Evolutionary conservation across 371 early-diverging fungal genomes (phyloP).

Genomic region (Funneliformis caledonium): DNA sequence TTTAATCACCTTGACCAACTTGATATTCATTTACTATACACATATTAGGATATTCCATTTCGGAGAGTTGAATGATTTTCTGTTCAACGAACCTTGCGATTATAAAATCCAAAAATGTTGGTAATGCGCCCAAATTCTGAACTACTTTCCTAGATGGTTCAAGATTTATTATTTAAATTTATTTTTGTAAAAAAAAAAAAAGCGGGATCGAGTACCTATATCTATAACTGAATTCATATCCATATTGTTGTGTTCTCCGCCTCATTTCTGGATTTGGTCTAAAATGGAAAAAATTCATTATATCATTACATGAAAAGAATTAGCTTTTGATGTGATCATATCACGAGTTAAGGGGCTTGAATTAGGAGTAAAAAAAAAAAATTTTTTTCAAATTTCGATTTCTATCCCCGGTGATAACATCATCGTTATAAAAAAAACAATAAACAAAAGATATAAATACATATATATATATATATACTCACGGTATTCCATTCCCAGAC

Average conservation of each 20-base stretch:
- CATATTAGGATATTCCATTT: constrained; percentile 59
- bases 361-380: not conserved
- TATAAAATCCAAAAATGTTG: constrained; percentile 54
- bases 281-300: not conserved
- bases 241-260: constrained; percentile 77
- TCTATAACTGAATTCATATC: constrained; percentile 71
- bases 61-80: constrained; percentile 49
- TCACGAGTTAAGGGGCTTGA: not conserved
- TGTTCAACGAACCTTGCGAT: constrained; percentile 44
- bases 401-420: not conserved
- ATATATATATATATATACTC: not conserved
- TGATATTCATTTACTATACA: constrained; percentile 76
- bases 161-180: not conserved
- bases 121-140: constrained; percentile 62
- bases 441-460: not conserved
- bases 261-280: constrained; percentile 76
- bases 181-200: not conserved
- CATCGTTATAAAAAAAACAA: too few species aligned
- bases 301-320: too few species aligned
- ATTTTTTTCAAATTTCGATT: not conserved
- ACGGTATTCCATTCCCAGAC: constrained; percentile 34
- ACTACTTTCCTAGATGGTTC: constrained; percentile 54
- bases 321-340: not conserved
- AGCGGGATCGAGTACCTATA: constrained; percentile 53
- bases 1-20: constrained; percentile 64